Evolutionary conservation across 2,329 filamentous ascomycete species (phyloP), one percentile per base, ranked within the genome.

Genomic region (Colletotrichum musae): DNA sequence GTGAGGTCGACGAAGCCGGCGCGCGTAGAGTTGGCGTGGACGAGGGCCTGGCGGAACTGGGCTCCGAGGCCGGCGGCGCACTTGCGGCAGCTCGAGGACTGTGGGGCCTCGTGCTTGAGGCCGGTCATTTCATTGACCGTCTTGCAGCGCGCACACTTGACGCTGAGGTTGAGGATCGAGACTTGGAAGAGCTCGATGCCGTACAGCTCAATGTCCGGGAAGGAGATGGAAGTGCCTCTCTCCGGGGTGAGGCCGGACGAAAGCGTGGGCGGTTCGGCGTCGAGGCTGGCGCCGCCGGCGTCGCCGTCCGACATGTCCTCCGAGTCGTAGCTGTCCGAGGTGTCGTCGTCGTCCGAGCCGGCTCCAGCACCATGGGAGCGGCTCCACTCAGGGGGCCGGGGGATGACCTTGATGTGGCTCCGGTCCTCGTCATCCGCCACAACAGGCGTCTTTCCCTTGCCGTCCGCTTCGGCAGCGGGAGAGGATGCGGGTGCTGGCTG

Each of bases 131-230:
- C 94, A 74, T 90, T 89, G 13, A 85, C 78, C 4, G 92, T 92
- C 77, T 92, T 94, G 84, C 94, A 97, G 45, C 94, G 88, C 60
- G 91, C 89, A 77, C 94, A 97, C 77, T 94, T 95, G 71, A 94
- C 84, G 3, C 88, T 92, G 71, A 96, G 83, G 67, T 88, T 90
- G 39, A 96, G 82, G 26, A 88, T 84, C 0, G 86, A 83, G 1
- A 95, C 80, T 73, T 95, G 90, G 9, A 97, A 84, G 2, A 96
- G 80, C 75, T 96, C 93, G 70, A 96, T 91, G 45, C 91, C 89
- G 76, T 94, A 87, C 2, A 97, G 86, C 74, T 95, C 93, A 67
- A 96, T 82, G 28, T 87, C 90, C 0, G 94, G 94, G 74, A 96
- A 94, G 0, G 91, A 94, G 7, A 97, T 84, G 62, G 93, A 89